phyloP scores from a whole-genome alignment of 1,284 basidiomycete genomes.

The Boletus hoseneyae region DNA sequence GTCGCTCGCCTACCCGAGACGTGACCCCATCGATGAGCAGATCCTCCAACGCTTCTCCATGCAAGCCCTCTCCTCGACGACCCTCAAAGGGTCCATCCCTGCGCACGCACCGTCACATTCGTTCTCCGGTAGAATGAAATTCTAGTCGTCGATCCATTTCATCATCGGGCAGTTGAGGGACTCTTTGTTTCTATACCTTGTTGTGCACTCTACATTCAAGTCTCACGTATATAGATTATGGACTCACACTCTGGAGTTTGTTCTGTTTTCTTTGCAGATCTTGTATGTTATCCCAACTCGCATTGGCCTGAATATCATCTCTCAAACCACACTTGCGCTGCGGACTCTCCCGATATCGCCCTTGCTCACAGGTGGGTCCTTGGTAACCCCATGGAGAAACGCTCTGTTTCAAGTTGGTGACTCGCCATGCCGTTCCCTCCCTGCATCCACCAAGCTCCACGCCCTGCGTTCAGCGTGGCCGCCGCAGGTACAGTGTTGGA shows the following conservation, averaged over 20 bases:
- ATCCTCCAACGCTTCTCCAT: constrained; percentile 50
- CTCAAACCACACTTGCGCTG: too few species aligned
- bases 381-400: too few species aligned
- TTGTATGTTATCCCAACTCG: constrained; percentile 25
- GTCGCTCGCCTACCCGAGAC: constrained; percentile 44
- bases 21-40: constrained; percentile 58
- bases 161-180: constrained; percentile 2
- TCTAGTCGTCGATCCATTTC: constrained; percentile 10
- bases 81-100: constrained; percentile 19
- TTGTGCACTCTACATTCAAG: constrained; percentile 25
- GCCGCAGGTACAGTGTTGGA: not conserved
- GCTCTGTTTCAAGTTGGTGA: constrained; percentile 27
- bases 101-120: constrained; percentile 21
- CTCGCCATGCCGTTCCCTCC: constrained; percentile 5
- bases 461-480: constrained; percentile 29
- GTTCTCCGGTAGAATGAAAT: constrained; percentile 30
- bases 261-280: constrained; percentile 8
- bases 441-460: constrained; percentile 40
- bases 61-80: constrained; percentile 22
- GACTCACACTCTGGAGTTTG: constrained; percentile 27
- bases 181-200: constrained; percentile 3
- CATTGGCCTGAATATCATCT: constrained; percentile 19
- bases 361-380: too few species aligned
- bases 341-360: too few species aligned
- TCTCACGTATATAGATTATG: constrained; percentile 31